Percentiles rank a stretch among this genome's conserved stretches.
These are phyloP conservation scores for Leucocoprinus sp. DNA, from an alignment of 768 basidiomycete genomes.

Conservation along the genomic window DNA sequence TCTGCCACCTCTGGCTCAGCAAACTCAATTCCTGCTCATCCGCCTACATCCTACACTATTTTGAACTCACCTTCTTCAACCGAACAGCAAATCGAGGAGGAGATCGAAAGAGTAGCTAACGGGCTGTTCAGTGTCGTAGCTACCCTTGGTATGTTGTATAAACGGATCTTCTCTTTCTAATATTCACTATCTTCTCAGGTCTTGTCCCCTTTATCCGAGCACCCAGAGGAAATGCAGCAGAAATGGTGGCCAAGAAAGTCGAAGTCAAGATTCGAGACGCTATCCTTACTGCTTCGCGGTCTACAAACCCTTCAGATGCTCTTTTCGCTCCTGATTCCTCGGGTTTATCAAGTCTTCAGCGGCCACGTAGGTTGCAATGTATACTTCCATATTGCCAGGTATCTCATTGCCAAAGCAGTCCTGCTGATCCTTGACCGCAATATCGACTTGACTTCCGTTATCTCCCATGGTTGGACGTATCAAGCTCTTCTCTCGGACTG, in stretches of 20 bases:
- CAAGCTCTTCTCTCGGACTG: constrained; percentile 98
- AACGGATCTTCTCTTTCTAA: background rate
- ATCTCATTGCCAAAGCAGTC: constrained; percentile 40
- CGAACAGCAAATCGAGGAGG: constrained; percentile 86
- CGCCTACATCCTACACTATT: constrained; percentile 59
- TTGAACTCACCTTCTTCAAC: constrained; percentile 87
- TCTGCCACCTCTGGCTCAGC: constrained; percentile 26
- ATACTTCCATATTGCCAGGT: constrained; percentile 1
- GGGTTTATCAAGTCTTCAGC: constrained; percentile 77
- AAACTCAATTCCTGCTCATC: constrained; percentile 23
- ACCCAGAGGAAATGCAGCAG: constrained; percentile 93
- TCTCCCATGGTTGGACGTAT: constrained; percentile 98
- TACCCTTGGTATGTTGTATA: constrained; percentile 57
- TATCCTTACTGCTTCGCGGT: constrained; percentile 60
- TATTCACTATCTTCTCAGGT: constrained; percentile 33
- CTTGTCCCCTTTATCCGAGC: constrained; percentile 93
- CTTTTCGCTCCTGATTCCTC: constrained; percentile 76
- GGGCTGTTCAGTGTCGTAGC: constrained; percentile 90
- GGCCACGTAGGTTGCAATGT: constrained; percentile 57
- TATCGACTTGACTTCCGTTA: constrained; percentile 85
- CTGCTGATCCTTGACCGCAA: constrained; percentile 92
- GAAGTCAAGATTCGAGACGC: constrained; percentile 89
- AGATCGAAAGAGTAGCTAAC: constrained; percentile 84
- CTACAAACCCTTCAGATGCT: constrained; percentile 43
- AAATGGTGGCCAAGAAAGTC: constrained; percentile 97